Conservation (phyloP, 2,329 filamentous ascomycete species). For the Fonsecaea erecta region DNA sequence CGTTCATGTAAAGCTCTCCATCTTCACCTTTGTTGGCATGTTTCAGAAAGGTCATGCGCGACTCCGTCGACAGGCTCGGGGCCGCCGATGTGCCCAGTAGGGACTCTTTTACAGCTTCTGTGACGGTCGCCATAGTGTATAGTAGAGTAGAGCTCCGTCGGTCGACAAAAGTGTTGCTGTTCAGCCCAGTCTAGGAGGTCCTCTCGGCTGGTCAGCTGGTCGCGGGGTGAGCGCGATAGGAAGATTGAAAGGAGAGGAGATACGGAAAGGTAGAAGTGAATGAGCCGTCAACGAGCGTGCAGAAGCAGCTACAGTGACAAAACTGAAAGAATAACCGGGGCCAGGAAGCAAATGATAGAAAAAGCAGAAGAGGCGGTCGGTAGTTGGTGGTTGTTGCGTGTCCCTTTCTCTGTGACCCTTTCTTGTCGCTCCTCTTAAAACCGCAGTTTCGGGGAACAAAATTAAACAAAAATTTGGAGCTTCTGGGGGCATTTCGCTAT, state of each 20-base stretch:
- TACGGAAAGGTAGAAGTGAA: neutral
- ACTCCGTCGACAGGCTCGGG: slow-evolving; percentile 72
- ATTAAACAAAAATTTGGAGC: slow-evolving; percentile 25
- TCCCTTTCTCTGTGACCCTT: slow-evolving; percentile 14
- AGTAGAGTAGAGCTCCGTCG: neutral
- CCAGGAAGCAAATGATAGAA: neutral
- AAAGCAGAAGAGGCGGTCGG: neutral
- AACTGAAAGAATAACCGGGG: too few relatives aligned
- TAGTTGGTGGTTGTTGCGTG: too few relatives aligned
- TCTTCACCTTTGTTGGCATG: slow-evolving; percentile 76
- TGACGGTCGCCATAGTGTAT: slow-evolving; percentile 55
- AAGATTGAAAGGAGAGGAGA: neutral
- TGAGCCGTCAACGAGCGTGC: neutral
- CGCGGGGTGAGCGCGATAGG: neutral
- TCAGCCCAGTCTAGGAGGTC: neutral
- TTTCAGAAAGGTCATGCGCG: slow-evolving; percentile 74
- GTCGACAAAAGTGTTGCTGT: neutral
- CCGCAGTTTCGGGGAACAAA: slow-evolving; percentile 9
- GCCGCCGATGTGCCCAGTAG: slow-evolving; percentile 68
- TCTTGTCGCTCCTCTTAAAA: neutral
- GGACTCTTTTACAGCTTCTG: slow-evolving; percentile 77
- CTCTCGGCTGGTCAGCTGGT: too few relatives aligned
- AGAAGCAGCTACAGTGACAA: neutral
- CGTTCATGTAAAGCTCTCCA: slow-evolving; percentile 78
- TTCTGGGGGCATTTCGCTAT: slow-evolving; percentile 11